Conservation (phyloP, 2,329 filamentous ascomycete genomes). For the Hypoxylon sp. region DNA sequence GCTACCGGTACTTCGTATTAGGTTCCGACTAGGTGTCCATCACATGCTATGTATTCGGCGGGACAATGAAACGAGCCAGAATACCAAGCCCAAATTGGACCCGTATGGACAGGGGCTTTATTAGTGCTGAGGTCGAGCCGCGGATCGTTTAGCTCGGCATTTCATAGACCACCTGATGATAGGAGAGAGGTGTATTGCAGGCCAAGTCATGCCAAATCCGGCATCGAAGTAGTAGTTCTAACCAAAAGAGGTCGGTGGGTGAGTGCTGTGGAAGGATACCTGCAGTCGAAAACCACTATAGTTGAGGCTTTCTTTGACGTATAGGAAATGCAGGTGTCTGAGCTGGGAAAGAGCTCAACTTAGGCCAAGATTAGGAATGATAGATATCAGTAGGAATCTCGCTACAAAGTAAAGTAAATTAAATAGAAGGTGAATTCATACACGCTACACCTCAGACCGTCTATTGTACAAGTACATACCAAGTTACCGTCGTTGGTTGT, state of each 20-base stretch:
- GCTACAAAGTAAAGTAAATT: background rate
- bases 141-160: background rate
- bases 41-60: slow-evolving; percentile 6
- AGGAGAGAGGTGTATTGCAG: background rate
- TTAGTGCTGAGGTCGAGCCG: background rate
- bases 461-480: slow-evolving; percentile 1
- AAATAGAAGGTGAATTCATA: slow-evolving; percentile 8
- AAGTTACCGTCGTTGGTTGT: slow-evolving; percentile 1
- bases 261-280: background rate
- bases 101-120: slow-evolving; percentile 8
- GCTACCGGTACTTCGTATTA: slow-evolving; percentile 19
- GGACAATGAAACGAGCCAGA: slow-evolving; percentile 1
- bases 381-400: background rate
- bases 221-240: background rate
- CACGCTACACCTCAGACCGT: background rate
- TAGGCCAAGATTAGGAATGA: background rate
- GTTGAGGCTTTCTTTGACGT: background rate
- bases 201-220: background rate
- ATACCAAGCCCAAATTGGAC: background rate
- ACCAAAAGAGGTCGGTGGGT: background rate
- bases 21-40: slow-evolving; percentile 8
- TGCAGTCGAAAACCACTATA: background rate
- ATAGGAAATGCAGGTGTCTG: background rate
- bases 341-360: background rate
- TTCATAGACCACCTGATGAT: background rate